Conservation (phyloP, 345 rosid species). For the Gossypium rotundifolium region DNA sequence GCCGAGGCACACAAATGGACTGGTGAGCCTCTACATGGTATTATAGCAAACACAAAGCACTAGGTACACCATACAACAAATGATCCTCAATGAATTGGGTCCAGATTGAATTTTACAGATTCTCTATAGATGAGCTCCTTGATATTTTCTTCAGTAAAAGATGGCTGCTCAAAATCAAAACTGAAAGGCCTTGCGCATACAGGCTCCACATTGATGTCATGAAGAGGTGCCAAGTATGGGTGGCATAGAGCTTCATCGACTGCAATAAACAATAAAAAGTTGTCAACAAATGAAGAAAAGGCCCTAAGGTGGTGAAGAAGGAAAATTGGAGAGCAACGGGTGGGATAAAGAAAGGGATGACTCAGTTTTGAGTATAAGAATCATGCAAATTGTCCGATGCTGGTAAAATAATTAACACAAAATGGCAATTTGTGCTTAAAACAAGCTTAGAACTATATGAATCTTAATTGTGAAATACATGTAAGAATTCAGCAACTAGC, state of each 20-base stretch:
- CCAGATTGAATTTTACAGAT: constrained; percentile 81
- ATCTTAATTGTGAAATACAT: constrained; percentile 1
- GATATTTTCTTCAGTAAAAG: constrained; percentile 87
- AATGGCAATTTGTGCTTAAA: not conserved
- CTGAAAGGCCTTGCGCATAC: constrained; percentile 71
- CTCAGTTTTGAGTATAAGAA: not conserved
- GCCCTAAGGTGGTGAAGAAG: not conserved
- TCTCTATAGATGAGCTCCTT: constrained; percentile 96
- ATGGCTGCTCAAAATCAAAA: constrained; percentile 92
- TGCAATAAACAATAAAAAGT: constrained; percentile 26
- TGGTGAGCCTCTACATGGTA: not conserved
- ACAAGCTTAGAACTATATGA: constrained; percentile 1
- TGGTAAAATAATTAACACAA: not conserved
- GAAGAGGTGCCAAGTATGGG: constrained; percentile 4
- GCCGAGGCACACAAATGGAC: not conserved
- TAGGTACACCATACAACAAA: constrained; percentile 6
- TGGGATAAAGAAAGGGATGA: not conserved
- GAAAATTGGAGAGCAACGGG: not conserved
- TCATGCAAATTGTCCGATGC: not conserved
- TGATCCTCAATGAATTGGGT: constrained; percentile 37
- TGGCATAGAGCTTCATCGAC: constrained; percentile 74
- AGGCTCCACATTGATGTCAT: constrained; percentile 56
- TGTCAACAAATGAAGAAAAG: not conserved
- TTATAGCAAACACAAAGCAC: constrained; percentile 8
- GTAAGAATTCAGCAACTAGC: not conserved